phyloP scores from a whole-genome alignment of 2,329 filamentous ascomycete genomes.

The Plectosphaerella sp. region DNA sequence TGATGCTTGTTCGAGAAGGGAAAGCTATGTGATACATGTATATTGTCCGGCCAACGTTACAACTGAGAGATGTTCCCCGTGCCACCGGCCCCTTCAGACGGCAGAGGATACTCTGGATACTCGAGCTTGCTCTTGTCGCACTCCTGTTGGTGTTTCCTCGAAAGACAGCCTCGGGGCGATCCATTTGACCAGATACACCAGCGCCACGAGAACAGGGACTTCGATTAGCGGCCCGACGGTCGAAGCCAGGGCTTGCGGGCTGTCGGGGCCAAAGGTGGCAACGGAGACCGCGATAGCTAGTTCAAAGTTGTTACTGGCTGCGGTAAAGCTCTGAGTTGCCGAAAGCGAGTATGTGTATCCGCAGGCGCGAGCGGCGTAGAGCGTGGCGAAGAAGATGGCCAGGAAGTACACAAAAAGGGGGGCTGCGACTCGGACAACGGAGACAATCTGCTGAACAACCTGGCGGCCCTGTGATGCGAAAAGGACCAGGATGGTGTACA shows the following conservation, averaged over 20 bases:
- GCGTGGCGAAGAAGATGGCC: conserved; percentile 66
- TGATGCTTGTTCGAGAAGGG: too few species aligned
- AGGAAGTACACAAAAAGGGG: conserved; percentile 80
- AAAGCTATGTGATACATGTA: too few species aligned
- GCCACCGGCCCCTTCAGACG: too few species aligned
- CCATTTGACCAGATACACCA: conserved; percentile 71
- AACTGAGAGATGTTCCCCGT: too few species aligned
- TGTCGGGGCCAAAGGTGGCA: conserved; percentile 71
- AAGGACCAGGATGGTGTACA: conserved; percentile 83
- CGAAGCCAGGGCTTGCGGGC: conserved; percentile 74
- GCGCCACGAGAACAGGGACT: conserved; percentile 71
- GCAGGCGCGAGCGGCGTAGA: conserved; percentile 56
- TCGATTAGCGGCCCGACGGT: conserved; percentile 85
- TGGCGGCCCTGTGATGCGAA: conserved; percentile 77
- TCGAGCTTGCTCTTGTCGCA: too few species aligned
- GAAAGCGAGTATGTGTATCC: conserved; percentile 70
- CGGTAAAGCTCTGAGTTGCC: conserved; percentile 80
- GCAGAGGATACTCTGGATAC: too few species aligned
- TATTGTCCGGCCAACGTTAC: too few species aligned
- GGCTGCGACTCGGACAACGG: conserved; percentile 75
- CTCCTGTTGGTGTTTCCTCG: too few species aligned
- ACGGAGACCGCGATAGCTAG: conserved; percentile 85
- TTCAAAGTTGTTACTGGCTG: conserved; percentile 91
- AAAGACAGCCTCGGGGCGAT: conserved; percentile 28
- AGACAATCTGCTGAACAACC: conserved; percentile 78